A percentile compares a stretch with the other conserved stretches of the same genome.
These are phyloP conservation scores for Xerocomellus intermedius DNA, from an alignment of 768 basidiomycete genomes.

Conservation along the genomic window DNA sequence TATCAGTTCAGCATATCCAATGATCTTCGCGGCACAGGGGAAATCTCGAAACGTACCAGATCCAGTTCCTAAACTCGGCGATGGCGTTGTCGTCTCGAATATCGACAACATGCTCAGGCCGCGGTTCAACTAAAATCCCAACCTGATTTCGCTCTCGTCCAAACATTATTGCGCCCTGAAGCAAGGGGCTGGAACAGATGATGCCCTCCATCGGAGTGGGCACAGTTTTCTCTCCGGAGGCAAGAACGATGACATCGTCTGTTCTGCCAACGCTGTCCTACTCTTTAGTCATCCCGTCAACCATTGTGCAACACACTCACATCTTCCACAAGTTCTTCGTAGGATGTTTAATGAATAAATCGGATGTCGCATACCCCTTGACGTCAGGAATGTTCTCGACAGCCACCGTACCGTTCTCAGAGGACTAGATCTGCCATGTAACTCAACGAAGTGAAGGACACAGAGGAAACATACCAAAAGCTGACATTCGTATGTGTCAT, in stretches of 20 bases:
- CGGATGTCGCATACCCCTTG: constrained; percentile 38
- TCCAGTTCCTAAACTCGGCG: constrained; percentile 14
- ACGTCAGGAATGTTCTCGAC: constrained; percentile 36
- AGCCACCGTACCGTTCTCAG: not conserved
- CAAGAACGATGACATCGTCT: constrained; percentile 34
- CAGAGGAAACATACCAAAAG: constrained; percentile 28
- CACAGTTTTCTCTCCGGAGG: constrained; percentile 34
- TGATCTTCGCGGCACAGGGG: too few species aligned
- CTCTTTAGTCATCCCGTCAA: not conserved
- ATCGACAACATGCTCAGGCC: constrained; percentile 10
- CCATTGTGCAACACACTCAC: constrained; percentile 18
- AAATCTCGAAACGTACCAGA: constrained; percentile 20
- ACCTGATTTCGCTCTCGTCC: constrained; percentile 31
- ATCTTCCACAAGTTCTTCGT: constrained; percentile 43
- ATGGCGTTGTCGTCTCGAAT: constrained; percentile 4
- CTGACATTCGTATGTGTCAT: constrained; percentile 35
- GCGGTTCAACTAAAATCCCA: constrained; percentile 20
- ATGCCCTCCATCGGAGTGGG: constrained; percentile 22
- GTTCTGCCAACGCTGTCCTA: constrained; percentile 36
- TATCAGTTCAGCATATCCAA: too few species aligned
- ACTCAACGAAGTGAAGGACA: not conserved
- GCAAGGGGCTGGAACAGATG: constrained; percentile 18
- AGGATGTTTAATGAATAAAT: constrained; percentile 46
- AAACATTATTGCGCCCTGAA: constrained; percentile 30
- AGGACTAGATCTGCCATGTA: not conserved